phyloP scores from a whole-genome alignment of 2,329 filamentous ascomycete species.

The Diatrype stigma region DNA sequence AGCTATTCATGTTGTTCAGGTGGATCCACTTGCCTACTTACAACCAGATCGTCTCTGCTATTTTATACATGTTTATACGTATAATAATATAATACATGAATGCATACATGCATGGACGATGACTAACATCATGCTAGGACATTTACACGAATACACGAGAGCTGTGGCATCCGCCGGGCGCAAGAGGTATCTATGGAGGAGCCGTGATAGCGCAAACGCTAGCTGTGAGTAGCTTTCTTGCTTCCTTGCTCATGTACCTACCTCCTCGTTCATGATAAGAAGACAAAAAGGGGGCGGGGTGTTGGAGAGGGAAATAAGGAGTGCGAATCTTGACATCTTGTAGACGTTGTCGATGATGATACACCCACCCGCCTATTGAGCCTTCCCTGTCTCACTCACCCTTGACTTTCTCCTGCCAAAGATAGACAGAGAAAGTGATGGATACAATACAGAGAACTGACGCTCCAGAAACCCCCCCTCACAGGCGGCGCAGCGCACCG shows the following conservation, averaged over 20 bases:
- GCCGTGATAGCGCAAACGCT: conserved; percentile 78
- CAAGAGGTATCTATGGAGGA: conserved; percentile 90
- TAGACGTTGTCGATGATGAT: too few relatives aligned
- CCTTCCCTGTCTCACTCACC: background rate
- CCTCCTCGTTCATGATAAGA: background rate
- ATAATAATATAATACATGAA: too few relatives aligned
- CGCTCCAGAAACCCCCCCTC: background rate
- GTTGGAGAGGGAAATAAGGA: too few relatives aligned
- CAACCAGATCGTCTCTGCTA: too few relatives aligned
- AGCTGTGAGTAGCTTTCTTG: conserved; percentile 19
- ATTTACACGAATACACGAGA: conserved; percentile 93
- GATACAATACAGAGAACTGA: too few relatives aligned
- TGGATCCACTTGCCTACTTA: too few relatives aligned
- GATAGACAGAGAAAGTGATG: too few relatives aligned
- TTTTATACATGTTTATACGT: too few relatives aligned
- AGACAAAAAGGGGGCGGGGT: background rate
- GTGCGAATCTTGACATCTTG: too few relatives aligned
- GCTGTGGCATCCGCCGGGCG: conserved; percentile 87
- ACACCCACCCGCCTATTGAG: too few relatives aligned
- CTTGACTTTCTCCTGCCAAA: background rate
- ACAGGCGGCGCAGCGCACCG: conserved; percentile 82
- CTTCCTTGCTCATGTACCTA: too few relatives aligned
- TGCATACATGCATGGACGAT: background rate
- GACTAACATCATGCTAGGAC: conserved; percentile 47
- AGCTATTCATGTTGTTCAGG: too few relatives aligned